Base-by-base conservation (phyloP, 371 early-diverging fungal species). In the Mucor mucedo region DNA sequence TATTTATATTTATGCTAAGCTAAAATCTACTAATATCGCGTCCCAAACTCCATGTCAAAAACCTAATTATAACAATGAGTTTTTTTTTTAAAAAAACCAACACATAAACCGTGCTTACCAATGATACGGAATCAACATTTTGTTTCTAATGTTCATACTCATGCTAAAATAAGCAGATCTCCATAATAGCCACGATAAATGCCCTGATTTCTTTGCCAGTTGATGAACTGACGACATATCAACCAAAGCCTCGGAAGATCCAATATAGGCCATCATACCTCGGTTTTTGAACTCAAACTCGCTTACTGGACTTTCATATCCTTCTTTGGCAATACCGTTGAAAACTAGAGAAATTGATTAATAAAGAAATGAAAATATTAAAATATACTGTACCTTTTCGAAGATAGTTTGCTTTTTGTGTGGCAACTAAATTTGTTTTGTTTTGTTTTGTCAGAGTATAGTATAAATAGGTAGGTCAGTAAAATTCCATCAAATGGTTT, bases 81-180 rank as follows among this genome's bases (percentile, higher is more conserved):
- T 28, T 41, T 8, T 4, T 13, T 29, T 10, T 28, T 33, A 10
- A 7, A 28, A 4, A 48, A 16, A 14, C 2, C 2, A n/a, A 57
- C n/a, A 6, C 9, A 1, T 39, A 2, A 47, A 14, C 7, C 30
- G n/a, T 10, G 44, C 11, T 27, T 65, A 69, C 72, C 72, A 72
- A 21, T 72, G 72, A 33, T 65, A 62, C 1, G 85, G 82, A 48
- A 93, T 89, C 42, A 92, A 62, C 71, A 91, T 70, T 63, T 89
- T 90, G 69, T 92, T 93, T 49, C 89, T 75, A 29, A 82, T 63
- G n/a, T 84, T 87, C 38, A 93, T 89, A 52, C 85, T 84, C 85
- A 85, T 86, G 39, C 89, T 89, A 69, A 91, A 76, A 73, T 93
- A 93, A 28, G 89, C 88, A 30, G 87, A 87, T 61, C 94, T 70